These are phyloP conservation scores for Blastosporella zonata DNA, from an alignment of 1,284 basidiomycete species.

Conservation along the genomic window DNA sequence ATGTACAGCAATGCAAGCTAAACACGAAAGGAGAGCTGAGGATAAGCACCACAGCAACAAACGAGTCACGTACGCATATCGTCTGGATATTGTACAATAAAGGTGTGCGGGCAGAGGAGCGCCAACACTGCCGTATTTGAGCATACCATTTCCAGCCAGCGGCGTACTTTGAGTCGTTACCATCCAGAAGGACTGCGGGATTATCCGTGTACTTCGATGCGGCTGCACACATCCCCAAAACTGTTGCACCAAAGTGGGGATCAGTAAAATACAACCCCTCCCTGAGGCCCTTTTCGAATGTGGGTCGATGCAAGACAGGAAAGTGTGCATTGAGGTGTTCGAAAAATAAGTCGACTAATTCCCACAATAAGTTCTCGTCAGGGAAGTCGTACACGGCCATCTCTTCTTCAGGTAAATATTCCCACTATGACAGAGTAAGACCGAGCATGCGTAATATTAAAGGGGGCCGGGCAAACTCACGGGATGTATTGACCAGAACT, in stretches of 20 bases:
- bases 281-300: conserved; percentile 53
- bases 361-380: conserved; percentile 11
- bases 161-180: conserved; percentile 39
- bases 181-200: conserved; percentile 49
- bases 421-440: conserved; percentile 14
- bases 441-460: neutral
- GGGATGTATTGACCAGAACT: conserved; percentile 18
- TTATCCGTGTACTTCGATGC: conserved; percentile 67
- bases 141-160: conserved; percentile 61
- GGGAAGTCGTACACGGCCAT: conserved; percentile 14
- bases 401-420: conserved; percentile 8
- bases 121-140: conserved; percentile 45
- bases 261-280: conserved; percentile 53
- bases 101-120: conserved; percentile 46
- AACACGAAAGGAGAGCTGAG: conserved; percentile 14
- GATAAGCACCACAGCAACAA: conserved; percentile 9
- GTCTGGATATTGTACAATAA: conserved; percentile 61
- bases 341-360: conserved; percentile 17
- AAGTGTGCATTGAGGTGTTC: conserved; percentile 17
- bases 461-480: conserved; percentile 3
- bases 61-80: conserved; percentile 31
- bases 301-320: conserved; percentile 53
- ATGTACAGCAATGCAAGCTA: conserved; percentile 22
- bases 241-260: conserved; percentile 57
- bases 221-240: conserved; percentile 69